phyloP scores from a whole-genome alignment of 768 basidiomycete species.

The Cantharellus anzutake region DNA sequence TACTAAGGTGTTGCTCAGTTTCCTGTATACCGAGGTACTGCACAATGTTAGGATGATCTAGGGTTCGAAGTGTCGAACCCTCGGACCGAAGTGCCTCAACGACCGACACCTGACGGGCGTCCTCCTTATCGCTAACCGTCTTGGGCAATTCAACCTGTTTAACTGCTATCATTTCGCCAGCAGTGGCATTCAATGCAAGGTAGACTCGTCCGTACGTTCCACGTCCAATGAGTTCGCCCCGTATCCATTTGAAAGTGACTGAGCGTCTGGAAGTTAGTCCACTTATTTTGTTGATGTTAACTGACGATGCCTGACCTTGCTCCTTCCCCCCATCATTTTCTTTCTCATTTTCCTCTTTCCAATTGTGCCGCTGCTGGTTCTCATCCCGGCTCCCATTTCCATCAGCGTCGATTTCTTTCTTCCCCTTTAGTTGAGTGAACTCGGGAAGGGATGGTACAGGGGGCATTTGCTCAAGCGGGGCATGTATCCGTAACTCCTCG shows the following conservation, averaged over 20 bases:
- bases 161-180: slow-evolving; percentile 97
- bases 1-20: slow-evolving; percentile 72
- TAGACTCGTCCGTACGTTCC: slow-evolving; percentile 96
- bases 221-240: slow-evolving; percentile 92
- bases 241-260: slow-evolving; percentile 96
- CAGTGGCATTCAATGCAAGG: slow-evolving; percentile 85
- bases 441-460: neutral
- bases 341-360: no score
- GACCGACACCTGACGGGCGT: slow-evolving; percentile 63
- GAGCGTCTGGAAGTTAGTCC: slow-evolving; percentile 5
- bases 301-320: neutral
- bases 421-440: neutral
- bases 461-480: neutral
- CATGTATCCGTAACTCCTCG: slow-evolving; percentile 46
- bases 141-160: slow-evolving; percentile 95
- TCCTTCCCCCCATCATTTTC: no score
- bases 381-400: neutral
- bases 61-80: slow-evolving; percentile 87
- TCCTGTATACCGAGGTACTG: slow-evolving; percentile 93
- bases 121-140: slow-evolving; percentile 79
- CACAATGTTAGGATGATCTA: slow-evolving; percentile 95
- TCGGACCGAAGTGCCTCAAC: slow-evolving; percentile 88
- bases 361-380: no score
- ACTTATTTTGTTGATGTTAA: neutral
- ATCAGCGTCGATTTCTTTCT: neutral